These are phyloP conservation scores for Rhodosporidiobolus sp. DNA, from an alignment of 768 basidiomycete species.

Conservation along the genomic window DNA sequence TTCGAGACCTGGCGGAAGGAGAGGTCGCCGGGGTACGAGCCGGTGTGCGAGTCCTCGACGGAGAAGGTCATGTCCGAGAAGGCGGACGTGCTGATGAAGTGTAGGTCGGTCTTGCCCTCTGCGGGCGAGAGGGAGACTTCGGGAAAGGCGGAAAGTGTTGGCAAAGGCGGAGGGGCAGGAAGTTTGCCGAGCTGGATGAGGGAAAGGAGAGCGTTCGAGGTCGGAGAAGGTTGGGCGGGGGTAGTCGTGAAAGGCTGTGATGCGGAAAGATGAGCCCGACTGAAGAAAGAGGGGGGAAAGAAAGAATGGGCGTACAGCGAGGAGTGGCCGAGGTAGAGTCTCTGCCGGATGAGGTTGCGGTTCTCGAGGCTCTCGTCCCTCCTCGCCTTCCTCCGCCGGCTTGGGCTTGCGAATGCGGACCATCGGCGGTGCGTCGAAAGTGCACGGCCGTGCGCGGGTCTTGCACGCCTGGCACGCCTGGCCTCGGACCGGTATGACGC, in stretches of 20 bases:
- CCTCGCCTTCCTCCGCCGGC: no score
- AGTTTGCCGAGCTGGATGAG: neutral
- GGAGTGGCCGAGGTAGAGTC: no score
- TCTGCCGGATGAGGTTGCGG: no score
- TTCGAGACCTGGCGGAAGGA: constrained; percentile 4
- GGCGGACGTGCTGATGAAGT: neutral
- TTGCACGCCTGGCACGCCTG: neutral
- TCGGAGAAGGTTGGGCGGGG: neutral
- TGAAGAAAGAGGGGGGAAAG: no score
- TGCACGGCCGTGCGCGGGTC: neutral
- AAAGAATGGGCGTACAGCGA: no score
- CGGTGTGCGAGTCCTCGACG: neutral
- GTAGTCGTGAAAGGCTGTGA: no score
- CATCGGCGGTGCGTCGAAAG: neutral
- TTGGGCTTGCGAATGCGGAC: constrained; percentile 2
- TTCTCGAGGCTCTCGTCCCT: no score
- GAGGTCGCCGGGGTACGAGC: neutral
- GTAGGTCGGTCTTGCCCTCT: neutral
- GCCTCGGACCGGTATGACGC: constrained; percentile 4
- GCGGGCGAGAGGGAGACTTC: neutral
- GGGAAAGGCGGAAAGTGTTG: neutral
- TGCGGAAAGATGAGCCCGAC: no score
- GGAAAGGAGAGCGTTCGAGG: neutral
- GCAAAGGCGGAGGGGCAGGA: neutral
- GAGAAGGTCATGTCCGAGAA: neutral